A percentile compares a stretch with the other conserved stretches of the same genome.
Conservation (phyloP, 345 rosid genomes). For the Rhodamnia argentea region DNA sequence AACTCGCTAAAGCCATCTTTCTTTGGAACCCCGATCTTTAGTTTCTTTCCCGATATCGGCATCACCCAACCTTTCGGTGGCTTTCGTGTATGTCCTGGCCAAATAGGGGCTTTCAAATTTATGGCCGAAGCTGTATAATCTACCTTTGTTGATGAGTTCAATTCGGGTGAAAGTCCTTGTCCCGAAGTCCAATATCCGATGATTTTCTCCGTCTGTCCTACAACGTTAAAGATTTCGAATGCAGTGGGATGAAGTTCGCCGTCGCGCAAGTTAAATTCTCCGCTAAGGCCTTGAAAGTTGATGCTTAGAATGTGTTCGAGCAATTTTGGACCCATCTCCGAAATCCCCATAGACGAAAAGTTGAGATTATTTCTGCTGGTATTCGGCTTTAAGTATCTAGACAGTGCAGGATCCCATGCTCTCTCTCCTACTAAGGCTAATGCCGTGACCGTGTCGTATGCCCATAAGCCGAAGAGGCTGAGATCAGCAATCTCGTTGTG, state of each 20-base stretch:
- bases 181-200: constrained; percentile 8
- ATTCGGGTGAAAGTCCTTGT: background rate
- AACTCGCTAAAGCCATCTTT: constrained; percentile 5
- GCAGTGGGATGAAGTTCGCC: background rate
- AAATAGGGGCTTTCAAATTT: background rate
- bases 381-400: background rate
- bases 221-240: constrained; percentile 6
- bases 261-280: background rate
- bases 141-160: background rate
- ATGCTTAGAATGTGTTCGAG: background rate
- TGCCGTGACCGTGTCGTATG: constrained; percentile 2
- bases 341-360: constrained; percentile 5
- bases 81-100: constrained; percentile 13
- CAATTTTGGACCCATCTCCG: constrained; percentile 2
- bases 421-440: constrained; percentile 1
- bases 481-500: background rate
- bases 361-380: too few relatives aligned
- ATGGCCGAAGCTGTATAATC: background rate
- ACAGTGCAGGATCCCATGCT: background rate
- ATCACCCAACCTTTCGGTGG: constrained; percentile 12
- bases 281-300: background rate
- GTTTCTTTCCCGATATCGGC: constrained; percentile 3
- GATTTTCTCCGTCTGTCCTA: background rate
- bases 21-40: constrained; percentile 11
- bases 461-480: constrained; percentile 3